Evolutionary conservation across 2,329 filamentous ascomycete genomes (phyloP).

Genomic region (Aspergillus piperis): DNA sequence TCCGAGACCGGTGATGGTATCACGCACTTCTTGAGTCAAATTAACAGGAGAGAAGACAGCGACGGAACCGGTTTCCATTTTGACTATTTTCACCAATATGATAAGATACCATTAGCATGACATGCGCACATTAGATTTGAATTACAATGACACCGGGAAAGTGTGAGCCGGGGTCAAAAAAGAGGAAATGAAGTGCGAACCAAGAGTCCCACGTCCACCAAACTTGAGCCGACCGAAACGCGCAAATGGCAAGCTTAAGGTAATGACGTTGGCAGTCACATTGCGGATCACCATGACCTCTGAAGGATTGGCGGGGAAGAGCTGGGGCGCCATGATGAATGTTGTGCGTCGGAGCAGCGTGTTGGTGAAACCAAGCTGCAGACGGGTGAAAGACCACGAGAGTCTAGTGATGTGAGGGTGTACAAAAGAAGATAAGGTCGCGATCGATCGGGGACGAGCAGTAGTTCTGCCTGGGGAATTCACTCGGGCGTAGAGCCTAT

Average conservation of each 20-base stretch:
- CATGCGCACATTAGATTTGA: background rate
- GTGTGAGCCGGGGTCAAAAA: background rate
- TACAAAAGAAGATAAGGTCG: background rate
- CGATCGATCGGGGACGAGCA: background rate
- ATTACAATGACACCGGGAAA: background rate
- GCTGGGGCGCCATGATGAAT: slow-evolving; percentile 40
- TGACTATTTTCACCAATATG: slow-evolving; percentile 55
- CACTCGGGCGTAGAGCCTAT: background rate
- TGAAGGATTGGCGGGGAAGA: slow-evolving; percentile 70
- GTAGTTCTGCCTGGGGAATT: background rate
- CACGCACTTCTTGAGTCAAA: slow-evolving; percentile 72
- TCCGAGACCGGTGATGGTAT: slow-evolving; percentile 62
- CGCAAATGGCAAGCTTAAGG: slow-evolving; percentile 70
- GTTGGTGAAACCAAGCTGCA: background rate
- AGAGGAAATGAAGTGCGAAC: slow-evolving; percentile 50
- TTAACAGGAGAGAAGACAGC: slow-evolving; percentile 91
- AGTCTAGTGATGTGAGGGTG: background rate
- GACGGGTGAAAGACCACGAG: background rate
- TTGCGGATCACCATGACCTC: slow-evolving; percentile 89
- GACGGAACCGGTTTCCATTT: slow-evolving; percentile 73
- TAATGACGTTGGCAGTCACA: slow-evolving; percentile 70
- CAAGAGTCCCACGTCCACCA: slow-evolving; percentile 82
- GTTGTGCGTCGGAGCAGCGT: background rate
- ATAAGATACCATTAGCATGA: background rate
- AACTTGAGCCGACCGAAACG: slow-evolving; percentile 79